A percentile compares a stretch with the other conserved stretches of the same genome.
Evolutionary conservation across 2,329 filamentous ascomycete genomes (phyloP).

Genomic region (Aspergillus flavus): DNA sequence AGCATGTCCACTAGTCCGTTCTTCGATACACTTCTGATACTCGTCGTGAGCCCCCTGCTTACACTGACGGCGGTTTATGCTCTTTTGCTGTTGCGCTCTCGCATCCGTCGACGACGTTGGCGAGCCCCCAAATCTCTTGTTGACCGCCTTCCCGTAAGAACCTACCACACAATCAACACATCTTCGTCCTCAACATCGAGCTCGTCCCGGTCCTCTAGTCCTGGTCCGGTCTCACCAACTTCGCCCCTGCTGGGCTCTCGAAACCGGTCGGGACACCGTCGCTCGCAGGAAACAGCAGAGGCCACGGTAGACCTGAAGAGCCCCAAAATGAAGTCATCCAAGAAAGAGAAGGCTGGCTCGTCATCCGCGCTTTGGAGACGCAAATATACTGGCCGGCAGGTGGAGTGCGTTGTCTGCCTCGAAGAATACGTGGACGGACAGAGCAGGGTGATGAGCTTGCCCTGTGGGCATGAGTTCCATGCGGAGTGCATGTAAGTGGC

Average conservation of each 20-base stretch:
- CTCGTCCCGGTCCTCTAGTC: slow-evolving; percentile 63
- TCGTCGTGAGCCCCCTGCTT: slow-evolving; percentile 92
- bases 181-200: slow-evolving; percentile 61
- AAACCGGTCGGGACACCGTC: slow-evolving; percentile 33
- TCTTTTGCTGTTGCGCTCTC: slow-evolving; percentile 80
- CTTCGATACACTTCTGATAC: slow-evolving; percentile 91
- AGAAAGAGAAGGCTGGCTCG: slow-evolving; percentile 50
- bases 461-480: slow-evolving; percentile 97
- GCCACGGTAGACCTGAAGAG: slow-evolving; percentile 24
- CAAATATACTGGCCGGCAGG: slow-evolving; percentile 65
- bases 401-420: slow-evolving; percentile 93
- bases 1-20: slow-evolving; percentile 87
- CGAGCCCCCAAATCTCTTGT: slow-evolving; percentile 97
- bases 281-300: slow-evolving; percentile 41
- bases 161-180: slow-evolving; percentile 81
- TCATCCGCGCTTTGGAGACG: slow-evolving; percentile 50
- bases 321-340: slow-evolving; percentile 28
- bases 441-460: slow-evolving; percentile 93
- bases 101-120: slow-evolving; percentile 88
- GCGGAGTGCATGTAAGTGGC: slow-evolving; percentile 92
- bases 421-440: slow-evolving; percentile 96
- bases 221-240: slow-evolving; percentile 68
- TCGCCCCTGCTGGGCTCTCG: slow-evolving; percentile 69
- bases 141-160: slow-evolving; percentile 89
- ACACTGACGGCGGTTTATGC: slow-evolving; percentile 93